Percentiles rank a stretch among this genome's conserved stretches.
Evolutionary conservation across 1,284 basidiomycete genomes (phyloP).

Genomic region (Anthracocystis panici-leucophaei): DNA sequence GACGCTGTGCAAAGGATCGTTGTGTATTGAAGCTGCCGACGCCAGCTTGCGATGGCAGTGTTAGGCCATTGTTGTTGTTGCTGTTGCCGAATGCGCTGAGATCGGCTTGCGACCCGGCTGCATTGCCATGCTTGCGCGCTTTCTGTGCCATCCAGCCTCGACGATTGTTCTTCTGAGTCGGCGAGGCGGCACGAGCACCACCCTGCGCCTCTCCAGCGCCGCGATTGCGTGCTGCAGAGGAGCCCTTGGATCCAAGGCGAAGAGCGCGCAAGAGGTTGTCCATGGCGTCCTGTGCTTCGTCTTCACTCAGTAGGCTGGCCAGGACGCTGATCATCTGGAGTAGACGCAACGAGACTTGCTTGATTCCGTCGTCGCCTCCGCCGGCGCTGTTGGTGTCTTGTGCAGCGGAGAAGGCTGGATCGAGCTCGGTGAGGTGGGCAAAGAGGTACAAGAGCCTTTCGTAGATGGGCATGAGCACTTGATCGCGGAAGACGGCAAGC

Average conservation of each 20-base stretch:
- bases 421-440: conserved; percentile 45
- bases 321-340: conserved; percentile 68
- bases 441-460: conserved; percentile 58
- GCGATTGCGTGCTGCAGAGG: conserved; percentile 35
- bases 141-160: conserved; percentile 60
- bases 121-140: conserved; percentile 53
- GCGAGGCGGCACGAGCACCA: conserved; percentile 24
- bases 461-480: conserved; percentile 61
- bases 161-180: conserved; percentile 42
- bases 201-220: conserved; percentile 22
- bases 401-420: conserved; percentile 32
- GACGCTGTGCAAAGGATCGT: conserved; percentile 11
- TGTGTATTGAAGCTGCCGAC: conserved; percentile 3
- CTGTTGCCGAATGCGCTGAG: neutral
- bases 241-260: conserved; percentile 49
- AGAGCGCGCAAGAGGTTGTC: conserved; percentile 64
- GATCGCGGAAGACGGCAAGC: conserved; percentile 82
- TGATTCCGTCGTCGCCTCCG: conserved; percentile 33
- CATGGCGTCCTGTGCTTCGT: conserved; percentile 67
- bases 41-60: neutral
- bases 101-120: conserved; percentile 7
- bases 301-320: conserved; percentile 62
- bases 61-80: neutral
- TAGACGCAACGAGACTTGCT: conserved; percentile 52
- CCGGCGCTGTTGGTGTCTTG: conserved; percentile 21